Conservation (phyloP, 1,139 yeast species). For the Zygoascus sp. region DNA sequence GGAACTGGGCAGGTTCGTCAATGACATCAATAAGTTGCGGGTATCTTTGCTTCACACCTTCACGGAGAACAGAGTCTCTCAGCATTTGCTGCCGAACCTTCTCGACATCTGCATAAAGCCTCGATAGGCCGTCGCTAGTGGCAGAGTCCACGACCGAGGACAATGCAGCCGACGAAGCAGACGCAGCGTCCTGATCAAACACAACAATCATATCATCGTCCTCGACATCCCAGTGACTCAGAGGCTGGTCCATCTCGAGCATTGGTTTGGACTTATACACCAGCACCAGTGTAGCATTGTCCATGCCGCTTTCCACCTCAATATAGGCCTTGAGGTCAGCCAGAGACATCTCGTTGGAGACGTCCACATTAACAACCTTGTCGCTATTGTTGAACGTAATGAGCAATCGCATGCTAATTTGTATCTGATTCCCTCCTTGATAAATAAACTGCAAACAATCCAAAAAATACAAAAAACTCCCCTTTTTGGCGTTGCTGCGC, state of each 20-base stretch:
- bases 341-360: constrained; percentile 59
- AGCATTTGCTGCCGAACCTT: constrained; percentile 34
- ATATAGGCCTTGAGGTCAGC: constrained; percentile 72
- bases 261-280: constrained; percentile 41
- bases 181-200: constrained; percentile 6
- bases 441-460: too few species aligned
- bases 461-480: too few species aligned
- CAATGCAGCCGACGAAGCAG: constrained; percentile 11
- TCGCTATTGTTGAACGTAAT: constrained; percentile 34
- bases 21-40: constrained; percentile 41
- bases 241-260: constrained; percentile 43
- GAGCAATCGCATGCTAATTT: constrained; percentile 35
- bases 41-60: constrained; percentile 32
- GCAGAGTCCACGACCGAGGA: constrained; percentile 27
- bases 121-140: constrained; percentile 28
- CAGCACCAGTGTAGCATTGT: not conserved
- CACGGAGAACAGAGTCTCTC: constrained; percentile 32
- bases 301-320: constrained; percentile 64
- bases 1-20: constrained; percentile 52
- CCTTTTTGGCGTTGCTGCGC: too few species aligned
- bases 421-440: not conserved
- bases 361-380: constrained; percentile 44
- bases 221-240: constrained; percentile 45
- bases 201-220: constrained; percentile 58
- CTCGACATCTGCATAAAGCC: constrained; percentile 32